A percentile compares a stretch with the other conserved stretches of the same genome.
Evolutionary conservation across 768 basidiomycete species (phyloP).

Genomic region (Russula ochroleuca): DNA sequence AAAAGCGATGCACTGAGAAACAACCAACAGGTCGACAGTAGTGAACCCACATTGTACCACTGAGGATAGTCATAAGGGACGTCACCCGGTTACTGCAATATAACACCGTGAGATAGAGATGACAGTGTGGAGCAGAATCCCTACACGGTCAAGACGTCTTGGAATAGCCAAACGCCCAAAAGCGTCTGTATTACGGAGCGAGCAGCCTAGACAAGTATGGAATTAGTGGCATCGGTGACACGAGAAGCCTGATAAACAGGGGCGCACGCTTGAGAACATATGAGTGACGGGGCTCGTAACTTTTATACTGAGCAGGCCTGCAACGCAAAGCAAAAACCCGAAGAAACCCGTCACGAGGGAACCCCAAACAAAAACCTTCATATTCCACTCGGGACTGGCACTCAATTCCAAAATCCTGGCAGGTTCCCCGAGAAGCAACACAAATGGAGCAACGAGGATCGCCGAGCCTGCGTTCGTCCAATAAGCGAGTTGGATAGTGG

Average conservation of each 20-base stretch:
- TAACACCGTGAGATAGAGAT: constrained; percentile 1
- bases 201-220: constrained; percentile 50
- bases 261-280: constrained; percentile 74
- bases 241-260: not conserved
- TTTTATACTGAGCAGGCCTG: constrained; percentile 75
- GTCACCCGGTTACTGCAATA: constrained; percentile 23
- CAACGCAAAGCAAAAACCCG: constrained; percentile 76
- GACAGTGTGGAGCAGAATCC: constrained; percentile 31
- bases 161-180: constrained; percentile 71
- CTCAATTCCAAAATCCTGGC: constrained; percentile 40
- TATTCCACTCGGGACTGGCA: constrained; percentile 44
- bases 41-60: constrained; percentile 59
- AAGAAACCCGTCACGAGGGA: constrained; percentile 68
- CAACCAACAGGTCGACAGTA: not conserved
- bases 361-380: constrained; percentile 57
- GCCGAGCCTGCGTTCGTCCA: constrained; percentile 75
- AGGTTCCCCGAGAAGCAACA: constrained; percentile 54
- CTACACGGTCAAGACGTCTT: constrained; percentile 68
- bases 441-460: constrained; percentile 57
- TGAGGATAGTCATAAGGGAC: constrained; percentile 53
- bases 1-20: constrained; percentile 15
- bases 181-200: constrained; percentile 81
- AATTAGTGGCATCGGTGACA: not conserved
- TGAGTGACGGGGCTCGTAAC: constrained; percentile 81
- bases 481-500: constrained; percentile 70